Base-by-base conservation (phyloP, 2,329 filamentous ascomycete genomes). In the Pestalotiopsis sp. region DNA sequence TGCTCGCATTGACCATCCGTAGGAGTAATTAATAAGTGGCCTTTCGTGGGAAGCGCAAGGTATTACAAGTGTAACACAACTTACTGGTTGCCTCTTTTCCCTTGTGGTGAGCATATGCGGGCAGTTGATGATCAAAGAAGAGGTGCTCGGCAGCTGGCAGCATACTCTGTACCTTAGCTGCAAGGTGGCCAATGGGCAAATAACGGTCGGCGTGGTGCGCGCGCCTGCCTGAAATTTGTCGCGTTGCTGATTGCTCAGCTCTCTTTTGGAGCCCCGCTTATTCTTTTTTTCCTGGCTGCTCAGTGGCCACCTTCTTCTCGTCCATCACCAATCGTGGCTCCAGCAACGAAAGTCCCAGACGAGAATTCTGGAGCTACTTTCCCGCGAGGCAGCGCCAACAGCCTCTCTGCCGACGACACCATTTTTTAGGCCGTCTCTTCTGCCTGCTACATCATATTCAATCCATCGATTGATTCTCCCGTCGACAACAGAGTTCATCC, bases 251-350 rank as follows among this genome's bases (percentile, higher is more conserved):
- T 36, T 59, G 57, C 57, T 36, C 27, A 59, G 57, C 57, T 27
- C 14, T 36, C 31, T 27, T 17, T 17, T 27, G 20, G 4, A 5
- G 14, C 59, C 31, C 59, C 59, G 38, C 38, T 36, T 39, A 14
- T 62, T 20, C 55, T 68, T 68, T 68, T 62, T 36, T 41, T 59
- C 62, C 25, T 45, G 64, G 45, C 52, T 59, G 23, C 57, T 65
- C 31, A 38, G 67, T n/a, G 65, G 39, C 45, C 64, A 66, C 65
- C 41, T 49, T 20, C 17, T n/a, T 52, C 20, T 52, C 45, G 17
- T 20, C 45, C 45, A 52, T 17, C 17, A 9, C 45, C 45, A 52
- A 36, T 36, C 31, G 45, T 49, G 41, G 41, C 41, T 49, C 41
- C 41, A 49, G n/a, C n/a, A 14, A n/a, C 45, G 17, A 20, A 9